These are phyloP conservation scores for Phytophthora sp. DNA, from an alignment of 352 stramenopile species.

Conservation along the genomic window DNA sequence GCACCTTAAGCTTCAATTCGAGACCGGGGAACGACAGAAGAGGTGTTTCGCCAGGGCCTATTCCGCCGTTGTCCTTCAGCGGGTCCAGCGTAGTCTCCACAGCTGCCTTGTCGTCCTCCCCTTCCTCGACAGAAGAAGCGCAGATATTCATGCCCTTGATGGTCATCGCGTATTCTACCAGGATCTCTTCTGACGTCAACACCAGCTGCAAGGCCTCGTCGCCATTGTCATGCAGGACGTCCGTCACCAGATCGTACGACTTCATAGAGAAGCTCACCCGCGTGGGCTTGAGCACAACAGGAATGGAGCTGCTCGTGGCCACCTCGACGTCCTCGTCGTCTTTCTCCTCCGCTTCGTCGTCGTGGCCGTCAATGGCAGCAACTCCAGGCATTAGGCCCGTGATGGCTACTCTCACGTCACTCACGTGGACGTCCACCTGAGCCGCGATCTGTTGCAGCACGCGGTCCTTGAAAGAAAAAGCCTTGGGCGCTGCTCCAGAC, in stretches of 20 bases:
- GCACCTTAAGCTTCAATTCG: constrained; percentile 55
- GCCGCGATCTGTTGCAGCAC: constrained; percentile 66
- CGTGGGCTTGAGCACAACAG: constrained; percentile 38
- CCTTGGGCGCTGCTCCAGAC: constrained; percentile 22
- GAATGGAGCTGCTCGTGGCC: constrained; percentile 33
- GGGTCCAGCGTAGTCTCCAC: constrained; percentile 33
- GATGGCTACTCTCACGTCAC: constrained; percentile 45
- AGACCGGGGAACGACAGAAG: constrained; percentile 51
- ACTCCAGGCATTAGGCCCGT: constrained; percentile 34
- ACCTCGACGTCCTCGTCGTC: constrained; percentile 28
- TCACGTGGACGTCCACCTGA: constrained; percentile 64
- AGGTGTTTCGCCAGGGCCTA: constrained; percentile 32
- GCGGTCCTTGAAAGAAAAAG: constrained; percentile 67
- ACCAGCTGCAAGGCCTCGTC: constrained; percentile 58
- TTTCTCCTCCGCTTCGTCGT: constrained; percentile 35
- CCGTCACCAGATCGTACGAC: constrained; percentile 47
- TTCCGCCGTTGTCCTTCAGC: constrained; percentile 33
- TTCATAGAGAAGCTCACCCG: constrained; percentile 42
- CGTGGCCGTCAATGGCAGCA: constrained; percentile 34
- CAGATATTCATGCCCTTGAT: constrained; percentile 58
- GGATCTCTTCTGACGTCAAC: constrained; percentile 56
- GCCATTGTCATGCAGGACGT: constrained; percentile 51
- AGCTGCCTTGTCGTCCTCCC: constrained; percentile 15
- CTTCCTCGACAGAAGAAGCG: constrained; percentile 40
- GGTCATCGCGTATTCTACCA: constrained; percentile 51